Base-by-base conservation (phyloP, 208 protist species). In the Balamuthia mandrillaris region DNA sequence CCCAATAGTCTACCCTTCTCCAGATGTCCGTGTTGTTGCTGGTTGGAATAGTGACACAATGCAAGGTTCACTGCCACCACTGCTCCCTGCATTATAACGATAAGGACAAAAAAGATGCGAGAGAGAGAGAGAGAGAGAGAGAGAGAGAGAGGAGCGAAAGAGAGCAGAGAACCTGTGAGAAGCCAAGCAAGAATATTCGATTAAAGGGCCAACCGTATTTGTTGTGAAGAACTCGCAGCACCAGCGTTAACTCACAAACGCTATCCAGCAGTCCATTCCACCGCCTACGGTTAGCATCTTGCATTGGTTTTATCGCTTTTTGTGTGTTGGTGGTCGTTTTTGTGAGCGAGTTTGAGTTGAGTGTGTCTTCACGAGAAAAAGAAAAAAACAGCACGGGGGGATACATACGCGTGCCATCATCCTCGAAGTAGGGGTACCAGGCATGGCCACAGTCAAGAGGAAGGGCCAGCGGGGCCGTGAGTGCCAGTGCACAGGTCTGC, bases 161-260 rank as follows among this genome's bases (percentile, higher is more conserved):
- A 51, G 31, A 37, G 35, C 6, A 37, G 31, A 47, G 31, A 16
- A 78, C 68, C 68, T 78, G 68, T 3, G 68, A 78, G 68, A 78
- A 78, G 10, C 68, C 68, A 27, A 78, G 45, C 3, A 78, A 21
- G 68, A 78, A 78, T 42, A 78, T 18, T 9, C 68, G 68, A 41
- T 21, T 29, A 4, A 21, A 6, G 0, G 52, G 45, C 68, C 68
- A 78, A 35, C 16, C 68, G 45, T 78, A 58, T 12, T 78, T 33
- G n/a, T n/a, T 12, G 31, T 54, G 45, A 29, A 78, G 68, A 5
- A 58, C 47, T 24, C 12, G 33, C 68, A 78, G 16, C 31, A 78
- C 52, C 16, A 60, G 45, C n/a, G 41, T 58, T 27, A 78, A 18
- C 2, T 60, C 29, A 14, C 58, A 49, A 27, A 60, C 45, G 1